Evolutionary conservation across 2,329 filamentous ascomycete genomes (phyloP), one percentile per base, ranked within the genome.

Genomic region (Claviceps citrina): DNA sequence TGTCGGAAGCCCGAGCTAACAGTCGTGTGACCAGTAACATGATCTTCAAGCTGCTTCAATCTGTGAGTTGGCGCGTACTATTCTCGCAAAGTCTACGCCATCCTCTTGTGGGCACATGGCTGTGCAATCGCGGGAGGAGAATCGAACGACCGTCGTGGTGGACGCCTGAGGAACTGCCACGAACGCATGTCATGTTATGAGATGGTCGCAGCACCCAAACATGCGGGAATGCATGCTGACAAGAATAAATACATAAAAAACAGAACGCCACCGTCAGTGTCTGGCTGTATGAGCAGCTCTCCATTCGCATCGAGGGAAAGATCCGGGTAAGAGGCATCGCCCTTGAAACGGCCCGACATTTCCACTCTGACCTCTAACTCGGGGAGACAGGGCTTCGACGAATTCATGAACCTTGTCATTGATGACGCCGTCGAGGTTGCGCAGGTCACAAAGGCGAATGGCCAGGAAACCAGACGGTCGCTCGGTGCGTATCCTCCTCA

Each of bases 391-490:
- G 87, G 91, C 12, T 98, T 98, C 51, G 91, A 98, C 59, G 91
- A 98, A 63, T 98, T 96, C 66, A 95, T 98, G 87, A 98, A 98
- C 66, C 70, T 98, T 37, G 91, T 96, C 30, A 74, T 94, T 49
- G 91, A 98, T 56, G 86, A 98, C 52, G 91, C 91, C 24, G 77
- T 95, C 42, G 89, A 96, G 64, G 86, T 98, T 33, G 83, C 80
- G 60, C 74, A 85, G 56, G 69, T 84, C 41, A 86, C 82, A 46
- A 93, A 93, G 68, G 78, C 75, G 13, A 80, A 83, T 50, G 60
- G 69, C 31, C 76, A 80, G 49, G 87, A 93, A 64, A 78, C 76
- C 49, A 73, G 87, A 58, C 78, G 84, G 61, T 69, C 77, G 32
- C 61, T 95, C 39, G 89, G 87, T 93, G 71, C 46, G 71, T 34